These are phyloP conservation scores for Mortierella sp. DNA, from an alignment of 371 early-diverging fungal species.

Conservation along the genomic window DNA sequence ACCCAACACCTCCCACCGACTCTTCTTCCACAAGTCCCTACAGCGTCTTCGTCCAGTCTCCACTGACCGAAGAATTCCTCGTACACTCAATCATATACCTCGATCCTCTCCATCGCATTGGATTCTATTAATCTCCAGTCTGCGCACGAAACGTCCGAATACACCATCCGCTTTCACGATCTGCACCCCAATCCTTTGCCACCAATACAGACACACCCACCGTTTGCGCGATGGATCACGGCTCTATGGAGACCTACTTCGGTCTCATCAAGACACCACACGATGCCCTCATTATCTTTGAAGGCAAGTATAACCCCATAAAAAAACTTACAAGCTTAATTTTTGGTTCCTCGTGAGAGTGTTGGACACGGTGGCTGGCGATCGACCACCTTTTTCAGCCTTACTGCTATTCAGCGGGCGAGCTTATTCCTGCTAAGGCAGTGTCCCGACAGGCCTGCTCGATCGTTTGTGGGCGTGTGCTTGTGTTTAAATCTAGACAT, in stretches of 20 bases:
- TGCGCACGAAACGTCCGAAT: neutral
- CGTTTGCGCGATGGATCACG: slow-evolving; percentile 30
- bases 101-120: neutral
- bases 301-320: slow-evolving; percentile 55
- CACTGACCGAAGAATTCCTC: no score
- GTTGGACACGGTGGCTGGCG: neutral
- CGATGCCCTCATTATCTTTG: slow-evolving; percentile 85
- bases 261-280: slow-evolving; percentile 83
- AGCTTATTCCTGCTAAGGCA: no score
- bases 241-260: slow-evolving; percentile 76
- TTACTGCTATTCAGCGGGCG: no score
- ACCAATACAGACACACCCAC: slow-evolving; percentile 1
- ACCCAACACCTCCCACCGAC: slow-evolving; percentile 1
- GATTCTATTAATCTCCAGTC: neutral
- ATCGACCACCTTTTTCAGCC: no score
- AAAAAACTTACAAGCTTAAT: neutral
- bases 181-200: neutral
- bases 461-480: no score
- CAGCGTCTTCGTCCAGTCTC: neutral
- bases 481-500: no score
- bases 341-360: neutral
- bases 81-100: no score
- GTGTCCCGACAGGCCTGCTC: no score
- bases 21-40: neutral
- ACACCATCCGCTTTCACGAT: neutral